Conservation (phyloP, 345 rosid species). For the Aegle marmelos region DNA sequence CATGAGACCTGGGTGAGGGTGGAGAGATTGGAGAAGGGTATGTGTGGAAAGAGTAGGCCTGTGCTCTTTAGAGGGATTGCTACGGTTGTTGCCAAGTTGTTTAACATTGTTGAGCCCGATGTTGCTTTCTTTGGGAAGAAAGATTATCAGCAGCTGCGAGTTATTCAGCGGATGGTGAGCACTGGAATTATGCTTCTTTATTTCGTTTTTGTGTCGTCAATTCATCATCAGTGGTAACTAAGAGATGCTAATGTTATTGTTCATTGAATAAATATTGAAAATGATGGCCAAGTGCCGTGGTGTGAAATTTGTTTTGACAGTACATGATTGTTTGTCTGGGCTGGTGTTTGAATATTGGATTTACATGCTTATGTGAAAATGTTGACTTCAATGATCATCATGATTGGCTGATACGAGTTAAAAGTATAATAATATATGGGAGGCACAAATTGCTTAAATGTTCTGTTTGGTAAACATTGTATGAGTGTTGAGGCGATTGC, state of each 20-base stretch:
- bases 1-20: conserved; percentile 95
- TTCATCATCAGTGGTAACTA: background rate
- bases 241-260: too few relatives aligned
- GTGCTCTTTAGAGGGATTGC: conserved; percentile 89
- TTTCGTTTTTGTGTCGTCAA: background rate
- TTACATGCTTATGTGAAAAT: background rate
- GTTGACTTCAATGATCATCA: background rate
- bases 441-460: background rate
- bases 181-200: background rate
- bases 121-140: conserved; percentile 78
- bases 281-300: background rate
- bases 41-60: conserved; percentile 92
- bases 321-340: background rate
- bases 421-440: background rate
- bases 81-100: conserved; percentile 75
- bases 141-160: conserved; percentile 86
- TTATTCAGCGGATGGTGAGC: conserved; percentile 66
- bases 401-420: background rate
- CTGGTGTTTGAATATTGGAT: background rate
- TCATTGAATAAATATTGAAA: background rate
- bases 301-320: background rate
- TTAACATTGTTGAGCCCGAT: conserved; percentile 87
- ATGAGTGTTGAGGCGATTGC: background rate
- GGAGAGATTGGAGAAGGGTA: conserved; percentile 77
- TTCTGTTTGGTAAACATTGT: background rate